Conservation (phyloP, 2,329 filamentous ascomycete species). For the Diaporthe australafricana region DNA sequence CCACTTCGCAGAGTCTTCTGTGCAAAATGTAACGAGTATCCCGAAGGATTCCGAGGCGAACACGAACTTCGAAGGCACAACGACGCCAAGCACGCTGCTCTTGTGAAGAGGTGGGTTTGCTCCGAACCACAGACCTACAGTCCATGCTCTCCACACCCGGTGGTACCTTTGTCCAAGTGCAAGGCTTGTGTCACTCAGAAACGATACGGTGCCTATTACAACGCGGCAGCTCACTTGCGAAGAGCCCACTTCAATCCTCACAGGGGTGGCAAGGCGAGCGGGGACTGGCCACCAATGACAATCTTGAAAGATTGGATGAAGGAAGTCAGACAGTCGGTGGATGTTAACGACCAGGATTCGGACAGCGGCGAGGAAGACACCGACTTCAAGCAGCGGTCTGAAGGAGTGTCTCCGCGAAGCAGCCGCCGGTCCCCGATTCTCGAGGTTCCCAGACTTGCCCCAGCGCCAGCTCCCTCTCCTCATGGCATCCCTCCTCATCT, state of each 20-base stretch:
- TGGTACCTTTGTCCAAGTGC: constrained; percentile 65
- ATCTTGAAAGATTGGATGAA: constrained; percentile 71
- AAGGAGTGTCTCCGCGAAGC: constrained; percentile 42
- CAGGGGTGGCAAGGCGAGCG: constrained; percentile 66
- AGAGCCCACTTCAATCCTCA: constrained; percentile 69
- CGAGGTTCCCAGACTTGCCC: constrained; percentile 45
- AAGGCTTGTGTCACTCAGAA: constrained; percentile 69
- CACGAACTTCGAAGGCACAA: constrained; percentile 83
- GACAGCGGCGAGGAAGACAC: constrained; percentile 65
- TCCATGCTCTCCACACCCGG: constrained; percentile 56
- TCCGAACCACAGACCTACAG: constrained; percentile 58
- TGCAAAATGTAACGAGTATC: constrained; percentile 81
- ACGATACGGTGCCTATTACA: constrained; percentile 69
- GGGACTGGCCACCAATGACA: constrained; percentile 69
- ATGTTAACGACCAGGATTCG: constrained; percentile 58
- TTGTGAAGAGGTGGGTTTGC: constrained; percentile 68
- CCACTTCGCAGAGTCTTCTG: constrained; percentile 81
- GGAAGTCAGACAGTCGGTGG: constrained; percentile 64
- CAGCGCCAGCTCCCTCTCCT: constrained; percentile 40
- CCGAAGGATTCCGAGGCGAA: constrained; percentile 89
- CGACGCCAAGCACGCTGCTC: constrained; percentile 66
- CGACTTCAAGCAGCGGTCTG: constrained; percentile 47
- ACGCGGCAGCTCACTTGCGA: constrained; percentile 68
- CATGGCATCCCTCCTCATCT: constrained; percentile 32
- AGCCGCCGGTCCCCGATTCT: constrained; percentile 42